phyloP scores from a whole-genome alignment of 345 rosid genomes.

The Gossypium australe region DNA sequence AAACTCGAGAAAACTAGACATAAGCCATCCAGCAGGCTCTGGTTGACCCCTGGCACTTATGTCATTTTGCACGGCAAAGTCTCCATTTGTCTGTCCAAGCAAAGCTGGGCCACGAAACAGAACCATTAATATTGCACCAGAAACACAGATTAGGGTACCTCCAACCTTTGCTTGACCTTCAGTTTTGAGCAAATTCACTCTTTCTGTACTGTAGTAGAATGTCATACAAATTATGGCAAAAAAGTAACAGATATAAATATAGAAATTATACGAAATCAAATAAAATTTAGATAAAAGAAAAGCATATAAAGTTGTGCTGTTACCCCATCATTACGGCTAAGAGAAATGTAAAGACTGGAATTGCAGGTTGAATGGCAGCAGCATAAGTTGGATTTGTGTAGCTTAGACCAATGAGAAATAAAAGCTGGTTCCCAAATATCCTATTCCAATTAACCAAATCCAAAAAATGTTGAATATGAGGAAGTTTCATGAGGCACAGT shows the following conservation, averaged over 20 bases:
- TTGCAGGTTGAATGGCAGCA: slow-evolving; percentile 95
- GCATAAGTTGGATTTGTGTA: slow-evolving; percentile 98
- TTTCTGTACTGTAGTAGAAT: slow-evolving; percentile 89
- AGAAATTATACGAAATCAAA: background rate
- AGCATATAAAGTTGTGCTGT: slow-evolving; percentile 17
- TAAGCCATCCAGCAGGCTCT: slow-evolving; percentile 76
- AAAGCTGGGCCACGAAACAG: slow-evolving; percentile 83
- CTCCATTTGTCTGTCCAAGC: slow-evolving; percentile 53
- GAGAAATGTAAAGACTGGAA: slow-evolving; percentile 93
- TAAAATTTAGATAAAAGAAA: background rate
- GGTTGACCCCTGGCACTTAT: slow-evolving; percentile 83
- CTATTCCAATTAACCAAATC: slow-evolving; percentile 35
- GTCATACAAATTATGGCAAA: slow-evolving; percentile 13
- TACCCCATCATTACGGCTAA: slow-evolving; percentile 92
- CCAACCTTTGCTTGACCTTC: slow-evolving; percentile 93
- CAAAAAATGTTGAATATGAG: background rate
- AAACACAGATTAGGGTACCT: slow-evolving; percentile 78
- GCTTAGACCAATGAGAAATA: slow-evolving; percentile 90
- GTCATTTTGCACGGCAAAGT: slow-evolving; percentile 42
- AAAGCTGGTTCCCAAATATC: slow-evolving; percentile 94
- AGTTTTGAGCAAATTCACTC: slow-evolving; percentile 59
- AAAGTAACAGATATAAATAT: slow-evolving; percentile 15
- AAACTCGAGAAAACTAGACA: slow-evolving; percentile 48
- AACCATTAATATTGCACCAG: slow-evolving; percentile 84
- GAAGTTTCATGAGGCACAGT: slow-evolving; percentile 8